phyloP scores from a whole-genome alignment of 2,329 filamentous ascomycete species.

The Trichothecium roseum region DNA sequence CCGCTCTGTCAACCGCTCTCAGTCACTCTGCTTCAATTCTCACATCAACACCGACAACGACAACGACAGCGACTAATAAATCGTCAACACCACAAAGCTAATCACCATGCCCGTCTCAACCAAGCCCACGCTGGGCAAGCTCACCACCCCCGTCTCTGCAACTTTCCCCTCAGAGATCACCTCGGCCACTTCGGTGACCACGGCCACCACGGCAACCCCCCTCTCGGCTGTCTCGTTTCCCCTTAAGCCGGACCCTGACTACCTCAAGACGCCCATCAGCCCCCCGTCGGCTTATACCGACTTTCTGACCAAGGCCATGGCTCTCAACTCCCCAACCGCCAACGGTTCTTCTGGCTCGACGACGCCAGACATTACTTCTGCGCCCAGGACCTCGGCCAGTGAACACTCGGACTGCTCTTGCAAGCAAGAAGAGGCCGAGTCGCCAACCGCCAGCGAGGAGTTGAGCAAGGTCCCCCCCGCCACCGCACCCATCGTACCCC shows the following conservation, averaged over 20 bases:
- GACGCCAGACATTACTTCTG: slow-evolving; percentile 33
- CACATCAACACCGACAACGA: slow-evolving; percentile 1
- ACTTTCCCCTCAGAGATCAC: slow-evolving; percentile 52
- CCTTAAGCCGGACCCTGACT: slow-evolving; percentile 32
- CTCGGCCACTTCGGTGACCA: slow-evolving; percentile 52
- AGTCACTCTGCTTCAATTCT: neutral
- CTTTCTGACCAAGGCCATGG: slow-evolving; percentile 72
- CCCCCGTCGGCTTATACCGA: slow-evolving; percentile 85
- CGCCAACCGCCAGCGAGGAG: slow-evolving; percentile 18
- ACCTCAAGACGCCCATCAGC: slow-evolving; percentile 83
- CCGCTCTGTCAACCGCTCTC: too few species aligned
- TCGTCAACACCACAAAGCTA: slow-evolving; percentile 13
- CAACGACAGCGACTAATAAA: neutral
- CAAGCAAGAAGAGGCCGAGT: slow-evolving; percentile 41
- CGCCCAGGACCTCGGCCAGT: slow-evolving; percentile 46
- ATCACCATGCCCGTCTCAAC: slow-evolving; percentile 31
- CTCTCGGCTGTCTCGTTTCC: slow-evolving; percentile 36
- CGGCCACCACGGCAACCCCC: slow-evolving; percentile 58
- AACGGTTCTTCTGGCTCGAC: slow-evolving; percentile 35
- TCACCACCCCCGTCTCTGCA: slow-evolving; percentile 52
- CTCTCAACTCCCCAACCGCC: slow-evolving; percentile 56
- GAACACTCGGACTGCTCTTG: slow-evolving; percentile 46
- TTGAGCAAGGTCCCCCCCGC: slow-evolving; percentile 19
- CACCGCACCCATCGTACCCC: slow-evolving; percentile 28
- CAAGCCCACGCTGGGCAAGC: slow-evolving; percentile 51